Evolutionary conservation across 768 basidiomycete genomes (phyloP).

Genomic region (Podaxis sp.): DNA sequence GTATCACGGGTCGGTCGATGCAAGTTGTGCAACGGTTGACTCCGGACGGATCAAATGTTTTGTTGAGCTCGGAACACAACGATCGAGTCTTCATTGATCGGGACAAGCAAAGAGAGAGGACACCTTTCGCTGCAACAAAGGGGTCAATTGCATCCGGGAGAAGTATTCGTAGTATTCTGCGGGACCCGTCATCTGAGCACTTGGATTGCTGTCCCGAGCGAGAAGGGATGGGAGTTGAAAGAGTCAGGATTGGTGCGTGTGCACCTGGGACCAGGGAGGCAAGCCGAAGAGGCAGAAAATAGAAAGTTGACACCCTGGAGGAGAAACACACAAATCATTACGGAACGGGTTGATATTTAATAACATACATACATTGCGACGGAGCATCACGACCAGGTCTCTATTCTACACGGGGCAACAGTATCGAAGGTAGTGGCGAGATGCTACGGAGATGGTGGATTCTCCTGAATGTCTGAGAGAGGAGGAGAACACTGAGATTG

Average conservation of each 20-base stretch:
- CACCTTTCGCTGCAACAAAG: too few species aligned
- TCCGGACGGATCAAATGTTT: not conserved
- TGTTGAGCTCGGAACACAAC: not conserved
- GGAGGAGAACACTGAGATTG: not conserved
- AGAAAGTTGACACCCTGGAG: too few species aligned
- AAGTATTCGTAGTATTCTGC: too few species aligned
- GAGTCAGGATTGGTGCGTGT: too few species aligned
- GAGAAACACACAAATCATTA: too few species aligned
- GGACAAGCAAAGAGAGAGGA: too few species aligned
- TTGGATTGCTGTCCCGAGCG: too few species aligned
- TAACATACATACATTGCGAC: not conserved
- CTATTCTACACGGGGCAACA: not conserved
- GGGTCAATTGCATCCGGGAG: too few species aligned
- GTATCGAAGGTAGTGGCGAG: not conserved
- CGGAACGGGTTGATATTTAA: not conserved
- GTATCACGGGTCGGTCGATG: not conserved
- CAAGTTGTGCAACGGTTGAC: not conserved
- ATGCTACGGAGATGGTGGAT: not conserved
- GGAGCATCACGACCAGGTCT: not conserved
- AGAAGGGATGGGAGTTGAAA: too few species aligned
- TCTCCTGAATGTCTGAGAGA: not conserved
- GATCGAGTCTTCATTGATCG: not conserved
- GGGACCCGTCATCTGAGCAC: too few species aligned
- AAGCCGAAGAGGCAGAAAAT: too few species aligned
- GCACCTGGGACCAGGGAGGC: too few species aligned